Conservation (phyloP, 768 basidiomycete species). For the Suillus cothurnatus region DNA sequence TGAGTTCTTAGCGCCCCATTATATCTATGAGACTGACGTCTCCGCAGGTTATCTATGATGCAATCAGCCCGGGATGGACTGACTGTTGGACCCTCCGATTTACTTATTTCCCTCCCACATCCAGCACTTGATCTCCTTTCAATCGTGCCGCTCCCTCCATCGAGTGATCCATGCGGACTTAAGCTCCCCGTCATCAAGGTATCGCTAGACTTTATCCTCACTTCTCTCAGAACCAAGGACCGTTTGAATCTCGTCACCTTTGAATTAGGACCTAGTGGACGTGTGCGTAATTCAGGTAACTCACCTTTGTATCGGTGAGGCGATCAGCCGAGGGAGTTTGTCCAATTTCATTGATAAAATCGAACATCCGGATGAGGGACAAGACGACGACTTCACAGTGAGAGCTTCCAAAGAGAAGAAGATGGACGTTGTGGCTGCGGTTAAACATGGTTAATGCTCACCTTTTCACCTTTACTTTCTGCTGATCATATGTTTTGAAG, state of each 20-base stretch:
- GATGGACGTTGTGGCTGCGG: conserved; percentile 97
- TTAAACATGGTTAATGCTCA: conserved; percentile 77
- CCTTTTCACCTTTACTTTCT: neutral
- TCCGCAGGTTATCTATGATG: conserved; percentile 76
- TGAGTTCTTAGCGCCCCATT: conserved; percentile 34
- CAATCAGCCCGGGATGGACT: conserved; percentile 80
- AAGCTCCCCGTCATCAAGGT: conserved; percentile 89
- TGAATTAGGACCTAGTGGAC: conserved; percentile 81
- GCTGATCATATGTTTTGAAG: conserved; percentile 38
- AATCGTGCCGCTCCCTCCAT: conserved; percentile 83
- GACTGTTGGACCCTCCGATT: conserved; percentile 78
- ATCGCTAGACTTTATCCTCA: conserved; percentile 84
- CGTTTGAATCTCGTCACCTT: conserved; percentile 91
- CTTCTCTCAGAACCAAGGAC: conserved; percentile 74
- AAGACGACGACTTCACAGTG: conserved; percentile 66
- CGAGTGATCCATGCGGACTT: conserved; percentile 70
- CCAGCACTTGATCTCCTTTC: conserved; percentile 91
- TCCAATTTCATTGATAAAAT: conserved; percentile 80
- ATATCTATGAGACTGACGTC: conserved; percentile 11
- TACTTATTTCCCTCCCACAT: conserved; percentile 79
- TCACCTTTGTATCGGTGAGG: conserved; percentile 73
- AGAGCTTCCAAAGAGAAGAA: conserved; percentile 86
- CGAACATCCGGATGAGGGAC: conserved; percentile 40
- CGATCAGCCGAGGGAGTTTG: conserved; percentile 69
- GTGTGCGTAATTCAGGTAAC: conserved; percentile 94